These are phyloP conservation scores for Leptodontidium sp. DNA, from an alignment of 2,329 filamentous ascomycete species.

Conservation along the genomic window DNA sequence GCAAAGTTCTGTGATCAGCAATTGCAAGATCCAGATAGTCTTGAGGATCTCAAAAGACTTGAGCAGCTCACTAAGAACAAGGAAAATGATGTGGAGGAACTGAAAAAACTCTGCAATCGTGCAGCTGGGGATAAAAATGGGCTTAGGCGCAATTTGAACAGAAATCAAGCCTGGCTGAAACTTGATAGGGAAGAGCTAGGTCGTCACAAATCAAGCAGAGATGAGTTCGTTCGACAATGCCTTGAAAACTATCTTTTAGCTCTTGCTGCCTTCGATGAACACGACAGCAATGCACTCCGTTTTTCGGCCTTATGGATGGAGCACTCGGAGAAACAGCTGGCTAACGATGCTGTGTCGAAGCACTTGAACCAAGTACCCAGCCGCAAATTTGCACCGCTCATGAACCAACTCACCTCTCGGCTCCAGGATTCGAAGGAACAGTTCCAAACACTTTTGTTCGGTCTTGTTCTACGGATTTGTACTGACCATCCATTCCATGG, in stretches of 20 bases:
- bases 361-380: constrained; percentile 81
- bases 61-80: constrained; percentile 83
- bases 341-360: constrained; percentile 78
- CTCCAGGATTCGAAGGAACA: constrained; percentile 72
- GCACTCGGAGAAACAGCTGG: constrained; percentile 76
- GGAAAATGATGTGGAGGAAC: constrained; percentile 78
- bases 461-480: constrained; percentile 84
- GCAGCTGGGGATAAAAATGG: constrained; percentile 58
- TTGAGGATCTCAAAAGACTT: constrained; percentile 85
- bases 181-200: constrained; percentile 89
- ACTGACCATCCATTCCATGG: constrained; percentile 94
- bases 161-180: constrained; percentile 88
- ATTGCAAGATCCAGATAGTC: constrained; percentile 82
- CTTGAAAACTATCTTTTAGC: constrained; percentile 93
- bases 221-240: constrained; percentile 86
- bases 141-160: constrained; percentile 66
- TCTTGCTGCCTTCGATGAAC: constrained; percentile 83
- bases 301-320: constrained; percentile 97
- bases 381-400: constrained; percentile 88
- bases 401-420: constrained; percentile 97
- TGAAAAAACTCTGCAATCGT: constrained; percentile 57
- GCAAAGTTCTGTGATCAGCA: constrained; percentile 95
- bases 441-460: constrained; percentile 81
- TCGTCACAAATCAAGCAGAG: constrained; percentile 77
- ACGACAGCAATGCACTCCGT: constrained; percentile 88